Base-by-base conservation (phyloP, 2,329 filamentous ascomycete species). In the Colletotrichum graminicola region DNA sequence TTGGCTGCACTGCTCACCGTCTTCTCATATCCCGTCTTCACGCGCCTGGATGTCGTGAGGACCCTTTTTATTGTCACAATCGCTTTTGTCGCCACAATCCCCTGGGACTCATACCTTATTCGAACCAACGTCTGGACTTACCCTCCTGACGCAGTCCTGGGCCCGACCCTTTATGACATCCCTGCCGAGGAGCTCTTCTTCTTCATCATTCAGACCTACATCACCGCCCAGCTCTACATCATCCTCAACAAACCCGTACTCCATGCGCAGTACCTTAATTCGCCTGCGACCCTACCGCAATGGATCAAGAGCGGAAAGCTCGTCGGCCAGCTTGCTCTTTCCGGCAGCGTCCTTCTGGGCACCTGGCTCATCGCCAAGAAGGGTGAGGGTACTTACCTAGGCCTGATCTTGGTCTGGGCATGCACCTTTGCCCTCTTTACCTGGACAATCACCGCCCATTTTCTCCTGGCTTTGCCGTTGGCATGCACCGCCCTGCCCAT, bases 51-150 rank as follows among this genome's bases (percentile, higher is more conserved):
- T 77, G 76, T 88, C 49, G 91, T 89, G 79, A 91, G 91, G 77
- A 86, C 91, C 64, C 75, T 81, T 41, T 90, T 89, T 73, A 82
- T 93, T 62, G 84, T 92, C 70, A 81, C 84, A 26, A 85, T 93
- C 74, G 91, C 92, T 26, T 89, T 94, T 59, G 76, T 85, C 34
- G 88, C 91, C 5, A 93, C 92, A 0, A 89, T 91, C 34, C 92
- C 92, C 41, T 94, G 92, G 92, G 92, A 94, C 76, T 92, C 91
- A 11, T 93, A 93, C 79, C 85, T 94, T 51, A 92, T 94, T 75
- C 87, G 86, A 74, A 88, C 84, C 65, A 82, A 85, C 55, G 87
- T 94, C 76, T 94, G 92, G 92, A 90, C 89, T 12, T 94, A 94
- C 76, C 92, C 92, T 1, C 80, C 84, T 14, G 82, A 89, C 76